A percentile compares a stretch with the other conserved stretches of the same genome.
These are phyloP conservation scores for Aspergillus novofumigatus DNA, from an alignment of 2,329 filamentous ascomycete species.

Conservation along the genomic window DNA sequence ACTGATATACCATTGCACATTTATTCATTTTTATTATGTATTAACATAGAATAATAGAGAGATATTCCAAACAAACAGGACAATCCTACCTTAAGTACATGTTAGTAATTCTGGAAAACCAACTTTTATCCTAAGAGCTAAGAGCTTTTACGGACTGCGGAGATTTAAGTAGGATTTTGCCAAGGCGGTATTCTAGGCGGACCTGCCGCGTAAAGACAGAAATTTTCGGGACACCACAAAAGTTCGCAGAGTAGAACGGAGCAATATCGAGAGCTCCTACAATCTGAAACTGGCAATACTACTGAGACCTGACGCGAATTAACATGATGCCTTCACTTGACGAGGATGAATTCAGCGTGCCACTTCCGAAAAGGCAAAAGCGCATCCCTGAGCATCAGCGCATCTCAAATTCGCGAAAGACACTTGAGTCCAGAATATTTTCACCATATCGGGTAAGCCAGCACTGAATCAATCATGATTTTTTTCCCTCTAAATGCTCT, in stretches of 20 bases:
- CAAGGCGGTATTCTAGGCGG: slow-evolving; percentile 1
- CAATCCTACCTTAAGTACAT: background rate
- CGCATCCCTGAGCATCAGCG: slow-evolving; percentile 38
- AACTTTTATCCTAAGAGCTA: background rate
- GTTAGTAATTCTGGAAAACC: background rate
- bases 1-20: background rate
- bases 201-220: background rate
- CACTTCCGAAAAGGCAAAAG: slow-evolving; percentile 74
- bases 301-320: background rate
- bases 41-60: background rate
- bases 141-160: no score
- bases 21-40: background rate
- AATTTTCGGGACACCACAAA: slow-evolving; percentile 1
- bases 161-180: background rate
- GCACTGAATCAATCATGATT: background rate
- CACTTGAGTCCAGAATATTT: slow-evolving; percentile 72
- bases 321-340: slow-evolving; percentile 44
- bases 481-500: background rate
- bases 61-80: background rate
- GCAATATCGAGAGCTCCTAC: slow-evolving; percentile 1
- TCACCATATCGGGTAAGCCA: slow-evolving; percentile 76
- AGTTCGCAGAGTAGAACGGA: background rate
- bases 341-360: slow-evolving; percentile 55
- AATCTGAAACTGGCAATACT: background rate
- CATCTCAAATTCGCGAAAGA: slow-evolving; percentile 38